Percentiles rank a stretch among this genome's conserved stretches.
Evolutionary conservation across 2,329 filamentous ascomycete species (phyloP).

Genomic region (Aspergillus pseudoterreus): DNA sequence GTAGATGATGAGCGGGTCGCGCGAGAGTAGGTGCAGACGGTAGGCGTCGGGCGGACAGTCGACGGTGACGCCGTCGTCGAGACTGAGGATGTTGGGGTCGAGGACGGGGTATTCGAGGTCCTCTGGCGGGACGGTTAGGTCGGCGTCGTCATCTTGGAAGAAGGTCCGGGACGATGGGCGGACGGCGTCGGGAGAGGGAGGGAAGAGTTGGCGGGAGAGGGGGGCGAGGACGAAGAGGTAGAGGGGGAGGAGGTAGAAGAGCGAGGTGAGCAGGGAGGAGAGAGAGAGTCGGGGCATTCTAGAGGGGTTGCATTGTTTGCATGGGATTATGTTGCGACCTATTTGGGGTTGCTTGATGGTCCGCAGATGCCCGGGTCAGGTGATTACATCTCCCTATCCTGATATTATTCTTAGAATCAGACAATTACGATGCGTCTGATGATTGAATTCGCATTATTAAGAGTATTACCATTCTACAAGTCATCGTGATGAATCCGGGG

Average conservation of each 20-base stretch:
- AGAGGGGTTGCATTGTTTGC: slow-evolving; percentile 9
- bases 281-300: slow-evolving; percentile 1
- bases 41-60: slow-evolving; percentile 27
- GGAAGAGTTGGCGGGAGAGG: slow-evolving; percentile 25
- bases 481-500: too few species aligned
- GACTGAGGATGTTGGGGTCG: slow-evolving; percentile 33
- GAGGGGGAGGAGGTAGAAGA: slow-evolving; percentile 34
- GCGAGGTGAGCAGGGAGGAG: slow-evolving; percentile 30
- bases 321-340: neutral
- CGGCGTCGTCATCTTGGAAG: slow-evolving; percentile 11
- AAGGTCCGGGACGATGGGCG: slow-evolving; percentile 10
- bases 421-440: too few species aligned
- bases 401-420: too few species aligned
- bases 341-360: neutral
- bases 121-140: slow-evolving; percentile 17
- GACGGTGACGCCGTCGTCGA: slow-evolving; percentile 27
- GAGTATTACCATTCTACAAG: too few species aligned
- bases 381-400: too few species aligned
- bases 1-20: slow-evolving; percentile 56
- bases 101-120: slow-evolving; percentile 8
- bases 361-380: too few species aligned
- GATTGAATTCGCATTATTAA: too few species aligned
- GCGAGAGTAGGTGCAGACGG: slow-evolving; percentile 48
- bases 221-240: slow-evolving; percentile 36
- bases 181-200: slow-evolving; percentile 7